Conservation (phyloP, 2,329 filamentous ascomycete genomes). For the Penicillium paneum region DNA sequence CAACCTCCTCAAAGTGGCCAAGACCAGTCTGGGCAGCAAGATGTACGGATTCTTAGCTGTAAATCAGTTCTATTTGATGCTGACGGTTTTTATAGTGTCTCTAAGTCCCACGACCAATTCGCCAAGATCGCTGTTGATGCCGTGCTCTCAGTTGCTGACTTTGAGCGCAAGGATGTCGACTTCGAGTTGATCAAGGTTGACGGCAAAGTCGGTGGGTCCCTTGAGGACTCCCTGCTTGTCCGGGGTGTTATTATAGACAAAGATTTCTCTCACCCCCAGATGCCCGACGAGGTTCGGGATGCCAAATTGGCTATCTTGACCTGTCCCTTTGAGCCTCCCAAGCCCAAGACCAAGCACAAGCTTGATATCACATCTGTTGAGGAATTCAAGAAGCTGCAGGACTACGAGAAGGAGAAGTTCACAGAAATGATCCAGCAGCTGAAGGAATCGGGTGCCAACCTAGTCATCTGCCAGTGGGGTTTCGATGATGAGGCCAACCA, state of each 20-base stretch:
- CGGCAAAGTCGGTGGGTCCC: slow-evolving; percentile 89
- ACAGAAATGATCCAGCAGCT: slow-evolving; percentile 98
- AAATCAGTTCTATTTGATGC: slow-evolving; percentile 1
- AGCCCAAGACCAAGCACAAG: slow-evolving; percentile 99
- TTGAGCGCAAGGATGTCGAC: slow-evolving; percentile 95
- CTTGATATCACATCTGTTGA: slow-evolving; percentile 95
- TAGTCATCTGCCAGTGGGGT: slow-evolving; percentile 98
- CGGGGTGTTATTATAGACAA: slow-evolving; percentile 99
- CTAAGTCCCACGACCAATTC: slow-evolving; percentile 97
- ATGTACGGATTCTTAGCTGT: slow-evolving; percentile 53
- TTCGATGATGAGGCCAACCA: slow-evolving; percentile 99
- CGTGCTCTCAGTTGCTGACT: slow-evolving; percentile 90
- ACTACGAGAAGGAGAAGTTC: slow-evolving; percentile 94
- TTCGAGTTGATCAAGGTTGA: slow-evolving; percentile 99
- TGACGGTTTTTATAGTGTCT: slow-evolving; percentile 56
- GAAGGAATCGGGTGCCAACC: slow-evolving; percentile 93
- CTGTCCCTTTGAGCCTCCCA: slow-evolving; percentile 96
- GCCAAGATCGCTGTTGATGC: slow-evolving; percentile 96
- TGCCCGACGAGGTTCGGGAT: slow-evolving; percentile 91
- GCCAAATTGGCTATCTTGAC: slow-evolving; percentile 97
- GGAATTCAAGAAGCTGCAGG: slow-evolving; percentile 97
- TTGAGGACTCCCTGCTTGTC: slow-evolving; percentile 91
- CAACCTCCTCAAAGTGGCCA: slow-evolving; percentile 91
- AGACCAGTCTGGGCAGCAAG: slow-evolving; percentile 95
- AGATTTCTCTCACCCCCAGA: slow-evolving; percentile 98